Conservation (phyloP, 1,284 basidiomycete species). For the Ceratobasidium sp. region DNA sequence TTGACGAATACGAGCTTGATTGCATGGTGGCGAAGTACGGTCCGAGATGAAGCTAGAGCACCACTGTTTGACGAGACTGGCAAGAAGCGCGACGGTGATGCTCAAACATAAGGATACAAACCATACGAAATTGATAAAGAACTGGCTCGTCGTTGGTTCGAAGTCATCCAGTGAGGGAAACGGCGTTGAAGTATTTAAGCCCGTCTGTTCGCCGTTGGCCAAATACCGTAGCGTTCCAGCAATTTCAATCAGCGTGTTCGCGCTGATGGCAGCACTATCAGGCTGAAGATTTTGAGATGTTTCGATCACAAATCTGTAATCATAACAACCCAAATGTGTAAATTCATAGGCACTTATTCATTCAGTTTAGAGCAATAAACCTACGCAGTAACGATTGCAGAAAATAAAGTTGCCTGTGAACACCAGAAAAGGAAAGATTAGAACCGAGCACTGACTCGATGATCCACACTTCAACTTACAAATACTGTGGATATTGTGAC, state of each 20-base stretch:
- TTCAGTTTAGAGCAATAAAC: not conserved
- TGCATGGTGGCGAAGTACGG: not conserved
- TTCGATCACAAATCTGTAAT: constrained; percentile 12
- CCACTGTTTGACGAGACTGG: constrained; percentile 27
- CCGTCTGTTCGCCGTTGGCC: not conserved
- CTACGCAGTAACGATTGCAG: constrained; percentile 18
- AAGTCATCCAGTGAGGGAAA: not conserved
- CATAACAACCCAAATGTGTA: not conserved
- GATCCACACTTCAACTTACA: not conserved
- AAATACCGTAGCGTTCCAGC: not conserved
- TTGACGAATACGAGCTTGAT: constrained; percentile 19
- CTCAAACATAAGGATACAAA: constrained; percentile 17
- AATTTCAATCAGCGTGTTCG: not conserved
- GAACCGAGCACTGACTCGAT: not conserved
- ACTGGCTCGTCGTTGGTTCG: not conserved
- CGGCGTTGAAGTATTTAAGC: not conserved
- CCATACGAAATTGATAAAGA: constrained; percentile 1
- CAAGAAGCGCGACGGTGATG: constrained; percentile 8
- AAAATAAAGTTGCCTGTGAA: constrained; percentile 14
- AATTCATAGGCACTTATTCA: not conserved
- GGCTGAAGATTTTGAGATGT: constrained; percentile 1
- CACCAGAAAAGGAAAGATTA: too few species aligned
- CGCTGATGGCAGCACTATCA: constrained; percentile 2
- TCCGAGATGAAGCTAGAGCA: not conserved
- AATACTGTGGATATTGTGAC: too few species aligned